Conservation (phyloP, 345 rosid genomes). For the Hibiscus syriacus region DNA sequence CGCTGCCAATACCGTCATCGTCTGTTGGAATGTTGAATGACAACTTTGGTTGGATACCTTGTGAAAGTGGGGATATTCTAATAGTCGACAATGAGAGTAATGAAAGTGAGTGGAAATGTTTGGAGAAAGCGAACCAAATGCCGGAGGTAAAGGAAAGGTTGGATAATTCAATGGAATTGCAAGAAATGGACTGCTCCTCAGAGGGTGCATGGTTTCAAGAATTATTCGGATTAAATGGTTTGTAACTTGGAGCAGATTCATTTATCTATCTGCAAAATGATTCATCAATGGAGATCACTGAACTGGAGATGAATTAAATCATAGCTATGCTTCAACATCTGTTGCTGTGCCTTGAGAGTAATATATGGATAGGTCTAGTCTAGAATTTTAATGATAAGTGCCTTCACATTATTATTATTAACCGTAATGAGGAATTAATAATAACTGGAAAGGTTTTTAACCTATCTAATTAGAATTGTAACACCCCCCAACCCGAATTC, state of each 20-base stretch:
- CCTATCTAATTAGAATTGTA: too few relatives aligned
- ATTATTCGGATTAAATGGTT: not conserved
- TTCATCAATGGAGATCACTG: too few relatives aligned
- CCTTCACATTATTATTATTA: too few relatives aligned
- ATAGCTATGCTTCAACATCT: too few relatives aligned
- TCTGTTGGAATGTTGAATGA: constrained; percentile 3
- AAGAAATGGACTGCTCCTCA: not conserved
- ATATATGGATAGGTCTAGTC: too few relatives aligned
- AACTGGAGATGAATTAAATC: too few relatives aligned
- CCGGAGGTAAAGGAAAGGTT: not conserved
- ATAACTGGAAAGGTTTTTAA: too few relatives aligned
- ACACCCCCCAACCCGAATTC: too few relatives aligned
- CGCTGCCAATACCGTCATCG: not conserved
- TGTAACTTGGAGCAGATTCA: not conserved
- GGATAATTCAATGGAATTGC: not conserved
- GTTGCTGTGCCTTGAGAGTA: too few relatives aligned
- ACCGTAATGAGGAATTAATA: too few relatives aligned
- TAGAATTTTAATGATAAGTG: too few relatives aligned
- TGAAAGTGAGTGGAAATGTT: not conserved
- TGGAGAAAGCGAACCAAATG: not conserved
- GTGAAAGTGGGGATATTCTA: not conserved
- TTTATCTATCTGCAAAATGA: not conserved
- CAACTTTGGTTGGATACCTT: not conserved
- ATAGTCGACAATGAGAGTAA: not conserved
- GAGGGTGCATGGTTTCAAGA: not conserved